Base-by-base conservation (phyloP, 345 rosid species). In the Populus deltoides region DNA sequence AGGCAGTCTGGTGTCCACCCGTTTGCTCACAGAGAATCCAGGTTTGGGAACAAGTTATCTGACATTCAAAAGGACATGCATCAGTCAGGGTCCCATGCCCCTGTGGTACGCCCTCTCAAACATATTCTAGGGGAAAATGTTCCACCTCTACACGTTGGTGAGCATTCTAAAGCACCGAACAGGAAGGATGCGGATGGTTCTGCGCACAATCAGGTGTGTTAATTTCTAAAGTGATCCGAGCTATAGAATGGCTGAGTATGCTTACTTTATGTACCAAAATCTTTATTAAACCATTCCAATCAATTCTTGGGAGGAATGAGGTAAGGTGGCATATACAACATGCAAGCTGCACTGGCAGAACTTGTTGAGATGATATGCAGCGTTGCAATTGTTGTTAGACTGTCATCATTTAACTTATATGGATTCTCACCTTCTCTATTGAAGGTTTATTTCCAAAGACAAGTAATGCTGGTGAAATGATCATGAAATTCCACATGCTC, bases 11-110 rank as follows among this genome's bases (percentile, higher is more conserved):
- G 71, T 39, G 78, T 51, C 36, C 82, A 1, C 41, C 78, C 73
- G 74, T 75, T 76, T 49, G 51, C 83, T 61, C 53, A 77, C 73
- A 81, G 72, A 78, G 94, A 87, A 0, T 71, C 82, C 71, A 86
- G 78, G 81, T 65, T 45, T 62, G 85, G 71, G 63, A 86, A 82
- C 76, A 85, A 79, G 80, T 88, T 94, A 70, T 87, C 89, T 65
- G 91, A 86, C n/a, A 27, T 39, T 78, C 78, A 73, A 45, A 82
- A 68, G 75, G 86, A 75, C 71, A 74, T 29, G 75, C 83, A 82
- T 66, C 79, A 25, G 55, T 72, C 87, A 16, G 82, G 47, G 9
- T 59, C 80, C 36, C 11, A n/a, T 57, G 63, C 29, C 63, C 80
- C 88, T 1, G 85, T 77, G 24, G 82, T 78, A 24, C 82, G 77